Base-by-base conservation (phyloP, 176 grass and related monocot species). In the Tuctoria greenei region DNA sequence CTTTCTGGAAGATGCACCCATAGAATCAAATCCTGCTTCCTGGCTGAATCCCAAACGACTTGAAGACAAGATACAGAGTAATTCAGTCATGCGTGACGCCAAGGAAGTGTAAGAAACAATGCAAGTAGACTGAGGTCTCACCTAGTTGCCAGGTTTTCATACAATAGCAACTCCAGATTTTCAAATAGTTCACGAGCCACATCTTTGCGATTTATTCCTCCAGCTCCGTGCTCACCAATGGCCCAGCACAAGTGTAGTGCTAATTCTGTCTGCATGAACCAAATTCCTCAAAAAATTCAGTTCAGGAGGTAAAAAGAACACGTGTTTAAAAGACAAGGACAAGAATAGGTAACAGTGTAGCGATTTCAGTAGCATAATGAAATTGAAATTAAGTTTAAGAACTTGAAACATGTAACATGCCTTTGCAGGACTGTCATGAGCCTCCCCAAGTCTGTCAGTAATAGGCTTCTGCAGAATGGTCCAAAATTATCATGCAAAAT, bases 241-340 rank as follows among this genome's bases (percentile, higher is more conserved):
- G 91, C 95, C 92, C 95, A 95, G 74, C 95, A 99, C 74, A 99
- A 79, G 90, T 95, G 87, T 70, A 99, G 67, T 66, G 88, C 89
- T 82, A 99, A 85, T 77, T 99, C 92, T 77, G 83, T 95, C 95
- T 99, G 87, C 45, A 43, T 70, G 43, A 36, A 35, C 50, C 36
- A 45, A 36, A 51, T 1, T n/a, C 68, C 27, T 74, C 37, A 67
- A 44, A 69, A 75, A 60, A 57, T 62, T 58, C 34, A 60, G 36
- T 83, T 76, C 23, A 31, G 42, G 8, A 59, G 39, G 26, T 71
- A 64, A 44, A n/a, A 13, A 59, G 14, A 58, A 52, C 35, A 31
- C 64, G n/a, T 38, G 21, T n/a, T 51, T 50, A 70, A 40, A 16
- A 60, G 42, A 70, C 23, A 64, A 54, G 27, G 21, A 68, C 23